Evolutionary conservation across 768 basidiomycete genomes (phyloP), one percentile per base, ranked within the genome.

Genomic region (Boletus rubroflammeus): DNA sequence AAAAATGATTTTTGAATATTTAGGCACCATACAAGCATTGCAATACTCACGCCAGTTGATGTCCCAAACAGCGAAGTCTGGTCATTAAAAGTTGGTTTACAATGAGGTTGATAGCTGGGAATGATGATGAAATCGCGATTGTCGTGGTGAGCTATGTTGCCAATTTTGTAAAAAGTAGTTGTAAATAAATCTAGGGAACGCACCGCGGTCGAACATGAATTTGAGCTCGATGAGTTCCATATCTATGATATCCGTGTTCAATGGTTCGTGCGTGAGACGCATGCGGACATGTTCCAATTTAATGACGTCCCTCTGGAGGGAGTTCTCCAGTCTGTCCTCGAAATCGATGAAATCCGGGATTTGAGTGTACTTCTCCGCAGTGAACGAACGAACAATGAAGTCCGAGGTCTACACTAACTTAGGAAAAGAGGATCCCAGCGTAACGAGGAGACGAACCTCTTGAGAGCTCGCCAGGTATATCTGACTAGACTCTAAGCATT

Each of bases 211-310:
- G 63, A 90, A 87, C 64, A 90, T 82, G 65, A 92, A 89, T 64
- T 88, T 90, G 51, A 93, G 73, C 59, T 92, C 90, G 54, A 90
- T 86, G 31, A 93, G 76, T 64, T 93, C 90, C 80, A 87, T 84
- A 57, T 90, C 88, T 56, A 91, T 79, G 46, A 88, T 73, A 56
- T 91, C 88, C 8, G 85, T 77, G 42, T 75, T 81, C 49, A 90
- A 76, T 17, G 76, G 73, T 66, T 93, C 93, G 50, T 91, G 87
- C 1, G 85, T 74, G 13, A 93, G 72, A 19, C 88, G 83, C 86
- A 93, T 92, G 50, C 92, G 82, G 34, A 93, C 79, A 63, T 93
- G 84, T 66, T 96, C 93, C 59, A 94, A 73, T 65, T 90, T 88
- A 58, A 88, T 78, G 15, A 88, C 77, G 58, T 93, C 90, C 25